Percentiles rank a stretch among this genome's conserved stretches.
phyloP scores from a whole-genome alignment of 495 filamentous ascomycete genomes.

The Hyaloscypha bicolor region DNA sequence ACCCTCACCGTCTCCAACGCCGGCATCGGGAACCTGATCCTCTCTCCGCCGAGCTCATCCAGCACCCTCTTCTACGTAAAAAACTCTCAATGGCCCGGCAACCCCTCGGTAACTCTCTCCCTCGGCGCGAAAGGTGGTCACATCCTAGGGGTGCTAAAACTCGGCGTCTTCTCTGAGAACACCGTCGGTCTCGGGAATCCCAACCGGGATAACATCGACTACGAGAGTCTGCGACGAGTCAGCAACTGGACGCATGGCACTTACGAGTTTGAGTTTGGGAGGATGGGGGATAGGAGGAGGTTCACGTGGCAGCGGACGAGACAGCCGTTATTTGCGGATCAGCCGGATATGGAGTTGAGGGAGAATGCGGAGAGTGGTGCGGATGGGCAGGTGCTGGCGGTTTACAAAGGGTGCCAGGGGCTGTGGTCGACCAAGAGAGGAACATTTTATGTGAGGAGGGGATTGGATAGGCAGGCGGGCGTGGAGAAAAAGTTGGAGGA shows the following conservation, averaged over 20 bases:
- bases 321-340: conserved; percentile 1
- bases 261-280: conserved; percentile 13
- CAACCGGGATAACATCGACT: background rate
- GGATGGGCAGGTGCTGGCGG: conserved; percentile 12
- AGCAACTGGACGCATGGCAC: conserved; percentile 6
- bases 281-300: background rate
- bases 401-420: conserved; percentile 15
- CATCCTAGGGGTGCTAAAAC: background rate
- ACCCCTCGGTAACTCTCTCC: conserved; percentile 9
- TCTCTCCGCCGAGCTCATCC: background rate
- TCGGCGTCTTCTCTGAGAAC: background rate
- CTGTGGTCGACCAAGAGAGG: conserved; percentile 12
- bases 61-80: conserved; percentile 8
- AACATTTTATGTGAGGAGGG: background rate
- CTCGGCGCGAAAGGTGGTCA: background rate
- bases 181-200: conserved; percentile 2
- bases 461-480: background rate
- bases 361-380: conserved; percentile 9
- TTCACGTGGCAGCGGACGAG: conserved; percentile 12
- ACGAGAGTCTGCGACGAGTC: background rate
- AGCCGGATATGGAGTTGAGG: conserved; percentile 22
- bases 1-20: background rate
- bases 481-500: background rate
- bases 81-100: background rate
- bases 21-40: background rate